Evolutionary conservation across 257 asterid species (phyloP).

Genomic region (Solanum okadae): DNA sequence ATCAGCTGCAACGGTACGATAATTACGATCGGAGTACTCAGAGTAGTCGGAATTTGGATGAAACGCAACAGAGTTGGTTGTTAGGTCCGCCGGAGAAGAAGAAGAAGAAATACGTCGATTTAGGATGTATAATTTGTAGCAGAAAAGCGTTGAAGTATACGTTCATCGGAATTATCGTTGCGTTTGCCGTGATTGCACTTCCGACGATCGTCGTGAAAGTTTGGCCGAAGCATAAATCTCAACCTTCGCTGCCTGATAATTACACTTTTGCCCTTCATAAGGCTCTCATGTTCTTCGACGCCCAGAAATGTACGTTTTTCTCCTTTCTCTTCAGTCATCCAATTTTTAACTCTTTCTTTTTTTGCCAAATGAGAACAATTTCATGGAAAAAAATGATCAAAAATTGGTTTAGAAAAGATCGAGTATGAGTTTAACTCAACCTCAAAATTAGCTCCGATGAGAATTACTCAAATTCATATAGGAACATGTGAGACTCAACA

Average conservation of each 20-base stretch:
- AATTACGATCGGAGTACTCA: constrained; percentile 1
- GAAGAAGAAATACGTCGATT: constrained; percentile 66
- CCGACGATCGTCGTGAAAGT: constrained; percentile 44
- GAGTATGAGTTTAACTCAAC: neutral
- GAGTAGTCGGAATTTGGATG: constrained; percentile 29
- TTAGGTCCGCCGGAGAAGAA: constrained; percentile 60
- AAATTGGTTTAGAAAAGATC: neutral
- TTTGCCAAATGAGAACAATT: neutral
- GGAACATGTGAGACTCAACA: neutral
- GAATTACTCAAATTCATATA: neutral
- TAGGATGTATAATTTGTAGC: constrained; percentile 65
- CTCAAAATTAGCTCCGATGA: neutral
- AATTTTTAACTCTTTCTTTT: neutral
- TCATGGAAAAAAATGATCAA: neutral
- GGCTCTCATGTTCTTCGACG: constrained; percentile 84
- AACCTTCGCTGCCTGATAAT: constrained; percentile 54
- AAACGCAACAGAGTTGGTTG: constrained; percentile 88
- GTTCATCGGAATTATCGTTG: constrained; percentile 9
- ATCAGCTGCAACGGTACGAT: constrained; percentile 14
- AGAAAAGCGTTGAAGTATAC: constrained; percentile 51
- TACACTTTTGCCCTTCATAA: constrained; percentile 57
- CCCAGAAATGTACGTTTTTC: constrained; percentile 75
- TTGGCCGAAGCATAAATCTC: constrained; percentile 31
- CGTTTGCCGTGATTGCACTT: constrained; percentile 46
- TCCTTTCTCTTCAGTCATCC: neutral